Base-by-base conservation (phyloP, 345 rosid species). In the Populus ilicifolia region DNA sequence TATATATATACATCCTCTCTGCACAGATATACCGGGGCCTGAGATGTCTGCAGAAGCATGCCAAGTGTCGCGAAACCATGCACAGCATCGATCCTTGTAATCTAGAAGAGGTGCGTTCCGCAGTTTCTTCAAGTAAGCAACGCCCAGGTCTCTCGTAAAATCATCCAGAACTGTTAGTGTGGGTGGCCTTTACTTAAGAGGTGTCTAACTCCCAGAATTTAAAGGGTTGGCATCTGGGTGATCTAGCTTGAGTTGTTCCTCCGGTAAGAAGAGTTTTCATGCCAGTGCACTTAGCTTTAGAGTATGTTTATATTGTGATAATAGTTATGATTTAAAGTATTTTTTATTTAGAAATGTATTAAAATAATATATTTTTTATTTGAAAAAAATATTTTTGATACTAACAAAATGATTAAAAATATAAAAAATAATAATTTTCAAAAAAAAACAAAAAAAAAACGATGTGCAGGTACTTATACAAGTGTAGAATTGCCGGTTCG, bases 101-200 rank as follows among this genome's bases (percentile, higher is more conserved):
- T 95, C 98, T 20, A 93, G 88, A 52, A 95, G 92, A 8, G 98
- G 98, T 41, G 29, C 29, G 29, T 93, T 95, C 27, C 98, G 83
- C 23, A 95, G 85, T 77, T 89, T 97, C 83, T 95, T 97, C 0
- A 97, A 90, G 88, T 93, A 95, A 63, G 96, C 93, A n/a, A 95
- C 90, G 80, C 94, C 99, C 65, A 94, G 87, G 70, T 95, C 99
- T 81, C 93, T 90, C 99, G 93, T 95, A 96, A 97, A 95, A 84
- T 93, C 99, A 33, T 89, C 99, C 9, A 95, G 94, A 54, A 95
- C 87, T 21, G 98, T 95, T 65, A 95, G 88, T 41, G 99, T 95
- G 5, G 99, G 99, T 9, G 97, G 99, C 96, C 91, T 93, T 75
- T 89, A 79, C 86, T 93, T 95, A 67, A 95, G 81, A 6, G 93